These are phyloP conservation scores for Candida tallmaniae DNA, from an alignment of 805 yeast species.

Conservation along the genomic window DNA sequence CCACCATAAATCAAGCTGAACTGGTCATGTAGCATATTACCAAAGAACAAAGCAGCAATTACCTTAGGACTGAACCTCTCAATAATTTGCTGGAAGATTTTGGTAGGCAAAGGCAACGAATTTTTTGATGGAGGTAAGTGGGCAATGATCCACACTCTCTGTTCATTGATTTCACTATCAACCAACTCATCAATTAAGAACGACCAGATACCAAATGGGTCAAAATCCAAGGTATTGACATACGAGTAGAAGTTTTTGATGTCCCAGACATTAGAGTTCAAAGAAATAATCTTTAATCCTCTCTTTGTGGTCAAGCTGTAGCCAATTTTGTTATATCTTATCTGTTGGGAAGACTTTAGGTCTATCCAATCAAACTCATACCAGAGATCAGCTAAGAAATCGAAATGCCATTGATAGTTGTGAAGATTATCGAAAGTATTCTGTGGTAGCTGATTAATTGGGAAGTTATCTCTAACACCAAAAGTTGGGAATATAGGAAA, in stretches of 20 bases:
- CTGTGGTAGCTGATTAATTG: constrained; percentile 64
- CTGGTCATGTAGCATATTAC: constrained; percentile 67
- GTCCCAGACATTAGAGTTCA: constrained; percentile 68
- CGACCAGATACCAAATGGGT: constrained; percentile 57
- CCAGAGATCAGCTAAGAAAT: constrained; percentile 33
- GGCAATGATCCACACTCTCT: constrained; percentile 69
- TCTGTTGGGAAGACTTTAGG: constrained; percentile 17
- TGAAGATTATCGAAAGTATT: constrained; percentile 16
- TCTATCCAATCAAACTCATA: constrained; percentile 33
- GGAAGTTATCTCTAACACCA: constrained; percentile 69
- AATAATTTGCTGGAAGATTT: constrained; percentile 49
- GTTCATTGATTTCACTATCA: constrained; percentile 51
- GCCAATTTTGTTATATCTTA: constrained; percentile 54
- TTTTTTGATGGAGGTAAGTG: constrained; percentile 61
- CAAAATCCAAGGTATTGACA: constrained; percentile 52
- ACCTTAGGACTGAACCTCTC: constrained; percentile 65
- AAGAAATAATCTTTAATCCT: constrained; percentile 56
- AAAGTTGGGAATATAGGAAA: constrained; percentile 58
- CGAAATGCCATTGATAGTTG: constrained; percentile 36
- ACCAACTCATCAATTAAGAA: constrained; percentile 58
- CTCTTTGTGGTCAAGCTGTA: constrained; percentile 50
- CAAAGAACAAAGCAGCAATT: constrained; percentile 65
- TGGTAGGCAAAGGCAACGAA: constrained; percentile 57
- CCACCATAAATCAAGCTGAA: constrained; percentile 54
- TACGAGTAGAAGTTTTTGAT: constrained; percentile 47